Evolutionary conservation across 2,329 filamentous ascomycete species (phyloP), one percentile per base, ranked within the genome.

Genomic region (Pseudogymnoascus sp.): DNA sequence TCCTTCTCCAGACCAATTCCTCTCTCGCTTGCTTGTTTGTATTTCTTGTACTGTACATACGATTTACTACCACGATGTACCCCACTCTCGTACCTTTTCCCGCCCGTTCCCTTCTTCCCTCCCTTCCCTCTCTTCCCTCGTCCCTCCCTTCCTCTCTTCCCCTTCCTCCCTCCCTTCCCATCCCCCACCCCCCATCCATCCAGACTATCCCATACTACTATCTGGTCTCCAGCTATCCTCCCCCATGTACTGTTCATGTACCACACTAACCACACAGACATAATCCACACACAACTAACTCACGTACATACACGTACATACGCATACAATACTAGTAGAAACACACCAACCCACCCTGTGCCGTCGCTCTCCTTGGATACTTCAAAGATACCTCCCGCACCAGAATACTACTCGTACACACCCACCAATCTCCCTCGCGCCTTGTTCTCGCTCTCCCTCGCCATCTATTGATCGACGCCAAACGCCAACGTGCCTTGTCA

Each of bases 401-500:
- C 19, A 19, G 19, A 19, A 19, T 19, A 52, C 8, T 19, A 19
- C 45, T 16, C 43, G 41, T 49, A 49, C 12, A 26, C 41, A 8
- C 21, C 19, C 11, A 43, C 21, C 41, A 49, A 49, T 49, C 41
- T 49, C 41, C 41, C 21, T 26, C 21, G 21, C 41, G 41, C 41
- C 41, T 29, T 49, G 41, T 23, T 45, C 19, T n/a, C 6, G 21
- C 12, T 49, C 41, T 43, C 39, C 8, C 38, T 43, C 37, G 23
- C 21, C 4, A 26, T 31, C 45, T 31, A 31, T 52, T 31, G 26
- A 33, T 55, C 45, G 45, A 33, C 45, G 10, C 39, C 26, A 55
- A 55, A 55, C 45, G 45, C 45, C 26, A 55, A 55, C 45, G 45
- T 55, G 45, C 26, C 43, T 49, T 49, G 43, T 49, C 43, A 49